Evolutionary conservation across 495 filamentous ascomycete genomes (phyloP), one percentile per base, ranked within the genome.

Genomic region (Daldinia grandis): DNA sequence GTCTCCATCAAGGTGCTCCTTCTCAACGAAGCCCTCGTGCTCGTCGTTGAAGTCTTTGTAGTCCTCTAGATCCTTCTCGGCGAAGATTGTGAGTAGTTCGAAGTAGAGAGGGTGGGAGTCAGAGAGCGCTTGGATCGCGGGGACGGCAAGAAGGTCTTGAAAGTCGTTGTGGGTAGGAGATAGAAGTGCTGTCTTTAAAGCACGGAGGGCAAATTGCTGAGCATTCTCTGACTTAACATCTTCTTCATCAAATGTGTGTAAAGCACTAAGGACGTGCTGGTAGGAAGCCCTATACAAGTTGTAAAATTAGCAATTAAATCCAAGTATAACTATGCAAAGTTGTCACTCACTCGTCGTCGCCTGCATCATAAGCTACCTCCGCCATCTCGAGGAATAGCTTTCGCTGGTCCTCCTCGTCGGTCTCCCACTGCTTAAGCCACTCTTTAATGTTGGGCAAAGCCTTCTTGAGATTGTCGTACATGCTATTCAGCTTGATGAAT

Each of bases 61-160:
- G 76, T 97, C 93, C 72, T 98, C 96, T 51, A 97, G 86, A 54
- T 91, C 88, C 76, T 98, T 93, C 65, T 94, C 91, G 68, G 91
- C 91, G 83, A 99, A 98, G 78, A 98, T 92, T 70, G 97, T 95
- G 62, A 98, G 89, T 12, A 99, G 88, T 78, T 98, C 93, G 71
- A 90, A 93, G 78, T 93, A 91, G 35, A 90, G 83, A 47, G 91
- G 88, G 67, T 98, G 91, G 64, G 91, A 92, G 61, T 92, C 87
- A 69, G 89, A 88, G 35, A 99, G 91, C 2, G 91, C 90, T 80
- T 97, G 93, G 55, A 99, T 88, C 57, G 91, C 87, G 63, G 97
- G 92, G 58, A 97, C 89, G 31, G 88, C 87, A 55, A 93, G 93
- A 71, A 99, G 86, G 73, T 97, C 93, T 73, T 95, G 91, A 85